These are phyloP conservation scores for Podospora sp. DNA, from an alignment of 495 filamentous ascomycete species.

Conservation along the genomic window DNA sequence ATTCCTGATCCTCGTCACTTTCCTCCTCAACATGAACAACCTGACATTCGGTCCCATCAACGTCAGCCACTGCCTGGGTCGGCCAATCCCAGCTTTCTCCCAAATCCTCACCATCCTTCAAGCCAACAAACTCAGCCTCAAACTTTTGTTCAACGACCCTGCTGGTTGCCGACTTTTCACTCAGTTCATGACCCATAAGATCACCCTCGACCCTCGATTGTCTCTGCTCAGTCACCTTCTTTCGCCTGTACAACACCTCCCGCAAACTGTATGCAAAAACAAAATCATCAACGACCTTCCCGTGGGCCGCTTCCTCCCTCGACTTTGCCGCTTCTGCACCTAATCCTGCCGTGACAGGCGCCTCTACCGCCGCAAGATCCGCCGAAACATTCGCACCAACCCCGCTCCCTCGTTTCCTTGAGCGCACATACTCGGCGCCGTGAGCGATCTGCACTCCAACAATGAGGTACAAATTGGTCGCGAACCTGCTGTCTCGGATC, in stretches of 20 bases:
- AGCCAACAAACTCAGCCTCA: no score
- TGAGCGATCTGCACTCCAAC: not conserved
- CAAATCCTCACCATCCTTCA: no score
- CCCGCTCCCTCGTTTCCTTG: not conserved
- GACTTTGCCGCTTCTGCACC: no score
- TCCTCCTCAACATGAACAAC: no score
- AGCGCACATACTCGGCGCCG: not conserved
- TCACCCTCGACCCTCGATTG: not conserved
- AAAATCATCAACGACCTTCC: not conserved
- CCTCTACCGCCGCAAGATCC: not conserved
- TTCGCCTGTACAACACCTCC: constrained; percentile 1
- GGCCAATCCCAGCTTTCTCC: no score
- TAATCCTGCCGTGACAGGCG: no score
- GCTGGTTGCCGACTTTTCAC: no score
- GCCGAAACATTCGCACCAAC: not conserved
- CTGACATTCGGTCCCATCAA: no score
- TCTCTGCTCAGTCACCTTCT: not conserved
- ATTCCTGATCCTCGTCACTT: no score
- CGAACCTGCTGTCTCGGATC: not conserved
- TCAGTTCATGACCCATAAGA: not conserved
- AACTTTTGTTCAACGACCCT: no score
- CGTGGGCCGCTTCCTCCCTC: not conserved
- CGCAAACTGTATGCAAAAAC: not conserved
- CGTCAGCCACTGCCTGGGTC: no score
- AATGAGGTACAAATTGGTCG: not conserved